Evolutionary conservation across 2,329 filamentous ascomycete genomes (phyloP).

Genomic region (Westerdykella sp.): DNA sequence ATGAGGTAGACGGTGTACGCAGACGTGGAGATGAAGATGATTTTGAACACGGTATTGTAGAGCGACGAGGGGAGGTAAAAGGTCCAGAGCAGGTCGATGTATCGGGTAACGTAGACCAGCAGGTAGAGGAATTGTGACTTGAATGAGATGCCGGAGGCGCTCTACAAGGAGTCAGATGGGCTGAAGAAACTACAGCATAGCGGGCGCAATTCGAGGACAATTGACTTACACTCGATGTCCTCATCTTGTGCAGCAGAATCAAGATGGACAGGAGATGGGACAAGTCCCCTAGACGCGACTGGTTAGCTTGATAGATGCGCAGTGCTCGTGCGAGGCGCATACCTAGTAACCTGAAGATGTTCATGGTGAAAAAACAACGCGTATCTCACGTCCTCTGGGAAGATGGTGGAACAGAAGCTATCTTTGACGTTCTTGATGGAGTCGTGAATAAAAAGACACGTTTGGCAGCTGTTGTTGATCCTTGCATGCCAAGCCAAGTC

Average conservation of each 20-base stretch:
- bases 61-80: constrained; percentile 61
- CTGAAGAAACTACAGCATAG: not conserved
- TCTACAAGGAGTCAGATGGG: constrained; percentile 49
- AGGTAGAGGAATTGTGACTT: constrained; percentile 96
- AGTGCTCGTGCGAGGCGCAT: constrained; percentile 18
- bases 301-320: constrained; percentile 16
- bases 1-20: constrained; percentile 97
- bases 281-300: constrained; percentile 64
- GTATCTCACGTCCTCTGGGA: not conserved
- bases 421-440: not conserved
- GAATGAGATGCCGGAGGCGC: constrained; percentile 95
- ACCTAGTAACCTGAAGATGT: constrained; percentile 65
- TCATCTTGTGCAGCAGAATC: constrained; percentile 96
- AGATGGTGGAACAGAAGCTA: not conserved
- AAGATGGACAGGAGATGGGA: constrained; percentile 92
- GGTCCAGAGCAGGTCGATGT: constrained; percentile 83
- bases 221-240: constrained; percentile 67
- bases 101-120: constrained; percentile 87
- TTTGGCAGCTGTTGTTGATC: constrained; percentile 22
- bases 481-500: constrained; percentile 25
- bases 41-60: constrained; percentile 94
- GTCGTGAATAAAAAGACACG: constrained; percentile 31
- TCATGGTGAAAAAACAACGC: constrained; percentile 48
- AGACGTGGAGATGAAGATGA: constrained; percentile 85
- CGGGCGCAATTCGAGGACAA: not conserved